Base-by-base conservation (phyloP, 2,329 filamentous ascomycete genomes). In the Xylaria digitata region DNA sequence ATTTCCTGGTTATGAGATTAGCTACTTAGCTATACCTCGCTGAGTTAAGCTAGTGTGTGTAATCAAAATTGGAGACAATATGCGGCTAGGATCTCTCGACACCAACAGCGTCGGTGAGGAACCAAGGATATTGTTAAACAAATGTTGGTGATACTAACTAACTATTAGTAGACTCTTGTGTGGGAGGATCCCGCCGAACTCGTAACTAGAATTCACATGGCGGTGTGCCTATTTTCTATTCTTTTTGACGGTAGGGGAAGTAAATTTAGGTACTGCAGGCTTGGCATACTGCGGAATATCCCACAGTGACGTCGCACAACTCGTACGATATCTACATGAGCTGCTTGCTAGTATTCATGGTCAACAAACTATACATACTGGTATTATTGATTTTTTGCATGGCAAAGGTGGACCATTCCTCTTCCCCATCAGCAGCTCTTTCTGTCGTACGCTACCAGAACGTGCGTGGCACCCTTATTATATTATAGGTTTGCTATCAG, bases 271-370 rank as follows among this genome's bases (percentile, higher is more conserved):
- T 1, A 40, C 37, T 55, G 50, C 30, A 37, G 32, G 32, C 54
- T 61, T 61, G 49, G 43, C 45, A 45, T 66, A 9, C 42, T 68
- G 54, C 54, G 46, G 21, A 53, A 40, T 52, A 45, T 45, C 21
- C 63, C 34, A 55, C 49, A 23, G 50, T 57, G 54, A 56, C 61
- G 63, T 62, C 43, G 53, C 49, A 61, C 50, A 37, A 49, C 52
- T 65, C 58, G 34, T 60, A 46, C 32, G 55, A 56, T 59, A 50
- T 42, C 42, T 53, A 30, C 57, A 45, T 61, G 48, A 53, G 60
- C 43, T 56, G 58, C 54, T 61, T 61, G 57, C 43, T 53, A 15
- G 19, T 8, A 42, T 49, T 58, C 48, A 53, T 21, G 8, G 45
- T 43, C 23, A 37, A 42, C 34, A 48, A 53, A 37, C 40, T 13